phyloP scores from a whole-genome alignment of 768 basidiomycete genomes.

The Mycena vulgaris region DNA sequence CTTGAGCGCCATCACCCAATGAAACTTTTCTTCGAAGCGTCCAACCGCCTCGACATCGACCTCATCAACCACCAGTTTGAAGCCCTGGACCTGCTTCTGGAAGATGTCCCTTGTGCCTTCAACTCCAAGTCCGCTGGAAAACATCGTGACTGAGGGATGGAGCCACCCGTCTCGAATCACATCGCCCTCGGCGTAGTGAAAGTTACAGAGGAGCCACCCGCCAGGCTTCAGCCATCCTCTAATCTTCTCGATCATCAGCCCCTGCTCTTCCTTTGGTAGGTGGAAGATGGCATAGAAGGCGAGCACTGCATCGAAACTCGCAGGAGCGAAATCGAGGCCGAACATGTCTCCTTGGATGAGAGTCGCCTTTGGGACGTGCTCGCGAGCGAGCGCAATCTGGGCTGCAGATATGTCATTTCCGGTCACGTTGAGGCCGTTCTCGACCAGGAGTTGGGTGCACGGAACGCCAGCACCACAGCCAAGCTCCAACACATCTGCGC shows the following conservation, averaged over 20 bases:
- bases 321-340: slow-evolving; percentile 33
- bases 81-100: slow-evolving; percentile 30
- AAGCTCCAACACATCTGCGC: slow-evolving; percentile 45
- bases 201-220: slow-evolving; percentile 45
- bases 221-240: slow-evolving; percentile 46
- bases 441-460: slow-evolving; percentile 40
- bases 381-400: slow-evolving; percentile 45
- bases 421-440: slow-evolving; percentile 42
- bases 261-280: slow-evolving; percentile 47
- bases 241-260: slow-evolving; percentile 45
- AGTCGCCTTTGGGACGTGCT: slow-evolving; percentile 42
- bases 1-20: slow-evolving; percentile 44
- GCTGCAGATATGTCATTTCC: slow-evolving; percentile 49
- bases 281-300: slow-evolving; percentile 51
- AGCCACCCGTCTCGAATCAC: slow-evolving; percentile 43
- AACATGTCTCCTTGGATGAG: slow-evolving; percentile 50
- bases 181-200: slow-evolving; percentile 39
- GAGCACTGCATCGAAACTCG: slow-evolving; percentile 44
- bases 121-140: slow-evolving; percentile 44
- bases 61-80: slow-evolving; percentile 41
- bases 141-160: slow-evolving; percentile 43
- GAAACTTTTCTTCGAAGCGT: slow-evolving; percentile 42
- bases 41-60: slow-evolving; percentile 45
- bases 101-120: slow-evolving; percentile 46
- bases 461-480: slow-evolving; percentile 51